Base-by-base conservation (phyloP, 1,139 yeast genomes). In the Nakaseomyces glabratus region DNA sequence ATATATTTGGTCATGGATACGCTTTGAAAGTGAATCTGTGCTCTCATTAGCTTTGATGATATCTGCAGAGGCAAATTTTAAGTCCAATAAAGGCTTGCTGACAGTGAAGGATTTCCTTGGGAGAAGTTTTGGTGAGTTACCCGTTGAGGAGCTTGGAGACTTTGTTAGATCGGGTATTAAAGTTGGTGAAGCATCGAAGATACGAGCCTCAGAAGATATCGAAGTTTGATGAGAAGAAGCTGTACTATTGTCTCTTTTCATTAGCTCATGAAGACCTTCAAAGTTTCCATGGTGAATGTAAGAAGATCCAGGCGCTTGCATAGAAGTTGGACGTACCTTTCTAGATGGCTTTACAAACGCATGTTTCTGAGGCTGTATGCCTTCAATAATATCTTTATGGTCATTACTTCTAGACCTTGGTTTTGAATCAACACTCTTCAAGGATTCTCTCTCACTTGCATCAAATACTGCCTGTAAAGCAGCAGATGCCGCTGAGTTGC, bases 281-380 rank as follows among this genome's bases (percentile, higher is more conserved):
- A 7, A 17, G 13, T 20, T n/a, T 7, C 13, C 18, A 17, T 14
- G 13, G 28, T 5, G 18, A 15, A 17, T 26, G 10, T 6, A 26
- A 17, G n/a, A 21, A 8, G 12, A 17, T 26, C 21, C 52, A 1
- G 66, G 63, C 9, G 93, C 90, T 51, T 81, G 88, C 51, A 78
- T 81, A 6, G 88, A 79, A 0, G 88, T 80, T 31, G 93, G 90
- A 55, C 93, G 70, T 36, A 84, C 86, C 49, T 71, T 77, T 17
- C 30, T 17, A n/a, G 9, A 14, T 17, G 6, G 5, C 18, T 24
- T 24, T 12, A 15, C 16, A 6, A 19, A 24, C 5, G 11, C 19
- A 11, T 17, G 17, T 7, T 7, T 9, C 14, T 11, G 21, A 6
- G 9, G 23, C 26, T 20, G 37, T 33, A 12, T 32, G 9, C 28